Percentiles rank a stretch among this genome's conserved stretches.
phyloP scores from a whole-genome alignment of 2,329 filamentous ascomycete species.

The Chrysosporium keratinophilum region DNA sequence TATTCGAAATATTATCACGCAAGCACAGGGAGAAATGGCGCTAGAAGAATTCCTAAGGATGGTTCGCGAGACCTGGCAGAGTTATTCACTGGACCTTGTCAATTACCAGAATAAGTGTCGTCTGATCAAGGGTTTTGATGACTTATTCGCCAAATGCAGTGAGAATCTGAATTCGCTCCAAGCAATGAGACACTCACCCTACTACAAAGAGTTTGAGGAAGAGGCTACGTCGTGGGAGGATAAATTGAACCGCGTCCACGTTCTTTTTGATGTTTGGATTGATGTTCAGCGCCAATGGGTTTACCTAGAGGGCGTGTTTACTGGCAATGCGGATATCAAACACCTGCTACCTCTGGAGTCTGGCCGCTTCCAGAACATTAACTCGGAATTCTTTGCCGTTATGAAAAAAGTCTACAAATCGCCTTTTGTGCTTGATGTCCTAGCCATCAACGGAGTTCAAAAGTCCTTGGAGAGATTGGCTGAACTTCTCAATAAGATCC shows the following conservation, averaged over 20 bases:
- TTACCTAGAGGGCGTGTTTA: conserved; percentile 97
- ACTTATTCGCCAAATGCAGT: conserved; percentile 95
- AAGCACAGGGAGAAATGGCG: conserved; percentile 96
- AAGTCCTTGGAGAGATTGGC: conserved; percentile 90
- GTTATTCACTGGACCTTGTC: conserved; percentile 85
- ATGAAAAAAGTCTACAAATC: conserved; percentile 99
- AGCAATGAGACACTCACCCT: conserved; percentile 97
- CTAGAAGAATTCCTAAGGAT: conserved; percentile 94
- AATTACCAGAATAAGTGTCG: conserved; percentile 98
- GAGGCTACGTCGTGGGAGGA: conserved; percentile 96
- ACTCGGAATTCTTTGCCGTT: conserved; percentile 95
- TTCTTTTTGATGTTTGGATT: conserved; percentile 98
- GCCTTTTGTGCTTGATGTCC: conserved; percentile 86
- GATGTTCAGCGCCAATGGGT: conserved; percentile 99
- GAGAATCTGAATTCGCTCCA: conserved; percentile 96
- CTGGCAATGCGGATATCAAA: conserved; percentile 97
- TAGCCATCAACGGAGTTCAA: conserved; percentile 90
- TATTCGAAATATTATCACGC: conserved; percentile 84
- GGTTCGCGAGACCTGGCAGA: conserved; percentile 93
- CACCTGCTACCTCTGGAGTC: conserved; percentile 94
- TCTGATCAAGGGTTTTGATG: conserved; percentile 94
- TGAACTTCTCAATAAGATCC: conserved; percentile 97
- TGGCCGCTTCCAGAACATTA: conserved; percentile 96
- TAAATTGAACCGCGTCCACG: conserved; percentile 91
- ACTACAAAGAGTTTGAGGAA: conserved; percentile 98